Percentiles rank a stretch among this genome's conserved stretches.
Evolutionary conservation across 202 grass and related monocot genomes (phyloP).

Genomic region (Zizania palustris): DNA sequence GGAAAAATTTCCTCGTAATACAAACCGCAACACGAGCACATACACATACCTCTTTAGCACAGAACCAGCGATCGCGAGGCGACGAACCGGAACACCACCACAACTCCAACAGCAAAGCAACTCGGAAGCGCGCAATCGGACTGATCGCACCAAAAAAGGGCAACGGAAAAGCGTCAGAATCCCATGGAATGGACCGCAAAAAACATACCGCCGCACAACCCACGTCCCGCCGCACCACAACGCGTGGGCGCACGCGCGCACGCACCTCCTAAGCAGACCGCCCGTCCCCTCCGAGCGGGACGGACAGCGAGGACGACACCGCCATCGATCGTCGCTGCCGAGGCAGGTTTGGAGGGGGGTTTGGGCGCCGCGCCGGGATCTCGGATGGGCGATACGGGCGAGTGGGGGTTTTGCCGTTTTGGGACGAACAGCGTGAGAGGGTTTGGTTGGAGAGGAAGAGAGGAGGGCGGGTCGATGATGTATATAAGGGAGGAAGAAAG

Average conservation of each 20-base stretch:
- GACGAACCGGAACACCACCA: background rate
- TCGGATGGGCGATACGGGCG: no score
- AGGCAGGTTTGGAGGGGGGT: background rate
- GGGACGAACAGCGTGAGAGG: no score
- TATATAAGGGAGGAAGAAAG: no score
- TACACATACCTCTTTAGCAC: background rate
- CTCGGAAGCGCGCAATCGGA: background rate
- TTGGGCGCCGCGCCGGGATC: no score
- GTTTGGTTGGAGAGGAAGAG: no score
- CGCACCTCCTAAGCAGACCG: background rate
- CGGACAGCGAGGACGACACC: no score
- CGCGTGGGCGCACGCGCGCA: background rate
- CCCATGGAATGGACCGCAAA: background rate
- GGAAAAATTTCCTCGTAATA: background rate
- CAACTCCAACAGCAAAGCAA: background rate
- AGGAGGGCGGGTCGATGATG: no score
- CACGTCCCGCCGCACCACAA: background rate
- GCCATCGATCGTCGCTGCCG: background rate
- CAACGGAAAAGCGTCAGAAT: constrained; percentile 30
- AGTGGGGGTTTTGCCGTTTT: no score
- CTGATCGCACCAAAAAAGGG: background rate
- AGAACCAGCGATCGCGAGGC: background rate
- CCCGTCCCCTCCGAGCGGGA: background rate
- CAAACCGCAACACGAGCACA: background rate
- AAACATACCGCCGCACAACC: background rate